Evolutionary conservation across 73 alveolate genomes (phyloP).

Genomic region (Blepharisma stoltei): DNA sequence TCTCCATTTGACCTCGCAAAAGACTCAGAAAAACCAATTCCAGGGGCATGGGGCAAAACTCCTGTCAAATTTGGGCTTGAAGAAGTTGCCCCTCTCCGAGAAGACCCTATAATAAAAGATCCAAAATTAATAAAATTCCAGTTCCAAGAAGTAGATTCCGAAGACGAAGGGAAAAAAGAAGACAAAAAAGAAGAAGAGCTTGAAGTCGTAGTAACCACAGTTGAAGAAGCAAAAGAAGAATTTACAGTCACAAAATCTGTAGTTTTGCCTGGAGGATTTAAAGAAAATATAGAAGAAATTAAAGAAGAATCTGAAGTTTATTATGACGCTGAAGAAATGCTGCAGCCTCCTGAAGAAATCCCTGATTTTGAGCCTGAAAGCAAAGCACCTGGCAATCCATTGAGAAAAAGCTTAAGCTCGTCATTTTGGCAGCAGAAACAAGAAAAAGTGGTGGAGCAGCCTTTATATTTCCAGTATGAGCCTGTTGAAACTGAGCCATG

Average conservation of each 20-base stretch:
- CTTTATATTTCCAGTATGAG: not conserved
- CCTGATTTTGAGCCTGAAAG: slow-evolving; percentile 29
- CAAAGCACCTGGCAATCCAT: not conserved
- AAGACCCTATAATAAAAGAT: not conserved
- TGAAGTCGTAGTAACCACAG: not conserved
- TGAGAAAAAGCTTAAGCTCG: slow-evolving; percentile 12
- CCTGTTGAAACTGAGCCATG: slow-evolving; percentile 21
- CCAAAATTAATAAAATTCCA: not conserved
- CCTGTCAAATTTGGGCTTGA: slow-evolving; percentile 9
- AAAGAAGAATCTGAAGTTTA: not conserved
- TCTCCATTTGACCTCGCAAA: slow-evolving; percentile 16
- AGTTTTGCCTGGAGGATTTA: too few relatives aligned
- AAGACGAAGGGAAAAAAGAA: not conserved
- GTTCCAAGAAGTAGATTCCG: not conserved
- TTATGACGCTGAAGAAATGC: not conserved
- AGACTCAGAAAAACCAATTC: not conserved
- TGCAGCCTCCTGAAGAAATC: not conserved
- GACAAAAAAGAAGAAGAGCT: not conserved
- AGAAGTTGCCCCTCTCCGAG: not conserved
- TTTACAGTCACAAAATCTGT: slow-evolving; percentile 14
- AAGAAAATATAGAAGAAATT: slow-evolving; percentile 9
- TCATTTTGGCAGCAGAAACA: slow-evolving; percentile 24
- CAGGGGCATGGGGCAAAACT: slow-evolving; percentile 24
- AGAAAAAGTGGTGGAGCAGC: not conserved
- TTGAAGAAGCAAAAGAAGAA: not conserved